Evolutionary conservation across 768 basidiomycete species (phyloP), one percentile per base, ranked within the genome.

Genomic region (Boletellus ananiceps): DNA sequence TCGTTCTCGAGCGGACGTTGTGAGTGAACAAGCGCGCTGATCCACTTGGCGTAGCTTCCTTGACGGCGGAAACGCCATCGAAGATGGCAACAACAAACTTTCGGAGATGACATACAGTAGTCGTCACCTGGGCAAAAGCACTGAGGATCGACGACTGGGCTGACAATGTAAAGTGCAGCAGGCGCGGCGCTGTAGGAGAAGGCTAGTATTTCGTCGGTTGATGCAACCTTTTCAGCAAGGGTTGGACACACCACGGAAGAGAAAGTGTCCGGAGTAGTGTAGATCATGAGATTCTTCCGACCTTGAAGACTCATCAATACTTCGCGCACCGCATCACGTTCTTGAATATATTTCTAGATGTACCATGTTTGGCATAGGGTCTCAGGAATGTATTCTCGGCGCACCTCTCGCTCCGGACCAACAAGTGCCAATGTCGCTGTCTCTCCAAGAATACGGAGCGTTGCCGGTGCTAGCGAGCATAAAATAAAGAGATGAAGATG

Each of bases 251-350:
- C 69, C 19, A 71, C 62, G 19, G 71, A 74, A 16, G 66, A 59
- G 54, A 63, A 69, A 2, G 60, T 62, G 35, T 64, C 59, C 1
- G 62, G 46, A 41, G 64, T 65, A 16, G 61, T 67, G 25, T 63
- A 67, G 8, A 87, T 65, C 56, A 88, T 65, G 34, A 83, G 68
- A 54, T 83, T 88, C 41, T 72, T 76, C 46, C 77, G 74, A 0
- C 90, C 89, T 73, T 91, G 88, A 5, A 91, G 68, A 27, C 79
- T 79, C 64, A 88, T 84, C 12, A 91, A 70, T 3, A 89, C 71
- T 57, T 93, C 90, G 4, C 89, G 78, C 5, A 89, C 83, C 34
- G 84, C 82, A 55, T 90, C 83, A 43, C 81, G 76, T 66, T 92
- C 90, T 44, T 81, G 65, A 21, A 91, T 86, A 52, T 84, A 84